A percentile compares a stretch with the other conserved stretches of the same genome.
Conservation (phyloP, 1,284 basidiomycete genomes). For the Malassezia yamatoensis region DNA sequence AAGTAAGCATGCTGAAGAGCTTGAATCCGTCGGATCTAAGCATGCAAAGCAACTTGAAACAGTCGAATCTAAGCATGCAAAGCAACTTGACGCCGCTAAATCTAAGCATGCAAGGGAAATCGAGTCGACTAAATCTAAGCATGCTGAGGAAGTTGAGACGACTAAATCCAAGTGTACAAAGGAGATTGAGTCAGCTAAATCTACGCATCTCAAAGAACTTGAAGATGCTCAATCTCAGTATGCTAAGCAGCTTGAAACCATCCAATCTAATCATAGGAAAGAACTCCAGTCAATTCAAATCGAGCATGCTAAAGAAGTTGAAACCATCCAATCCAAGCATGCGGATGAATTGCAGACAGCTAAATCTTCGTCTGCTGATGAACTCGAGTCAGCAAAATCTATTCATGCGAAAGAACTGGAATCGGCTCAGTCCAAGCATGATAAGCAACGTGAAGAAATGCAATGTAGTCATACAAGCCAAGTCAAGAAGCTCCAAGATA, state of each 20-base stretch:
- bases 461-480: constrained; percentile 13
- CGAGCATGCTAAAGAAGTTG: too few relatives aligned
- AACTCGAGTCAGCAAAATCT: constrained; percentile 12
- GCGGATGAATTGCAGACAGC: not conserved
- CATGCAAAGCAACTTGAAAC: constrained; percentile 10
- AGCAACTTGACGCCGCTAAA: constrained; percentile 18
- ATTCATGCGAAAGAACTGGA: constrained; percentile 6
- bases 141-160: not conserved
- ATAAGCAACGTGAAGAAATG: constrained; percentile 15
- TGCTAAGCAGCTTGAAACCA: too few relatives aligned
- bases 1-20: constrained; percentile 4
- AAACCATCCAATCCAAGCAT: not conserved
- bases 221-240: not conserved
- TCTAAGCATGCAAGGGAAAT: constrained; percentile 7
- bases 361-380: not conserved
- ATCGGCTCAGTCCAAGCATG: not conserved
- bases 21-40: too few relatives aligned
- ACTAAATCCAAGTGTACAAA: constrained; percentile 1
- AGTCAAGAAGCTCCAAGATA: not conserved
- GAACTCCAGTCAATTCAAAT: too few relatives aligned
- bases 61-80: constrained; percentile 17
- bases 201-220: not conserved
- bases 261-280: too few relatives aligned
- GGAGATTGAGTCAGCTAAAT: not conserved
- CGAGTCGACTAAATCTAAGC: too few relatives aligned